Conservation (phyloP, 306 rosid species). For the Cyamopsis tetragonoloba region DNA sequence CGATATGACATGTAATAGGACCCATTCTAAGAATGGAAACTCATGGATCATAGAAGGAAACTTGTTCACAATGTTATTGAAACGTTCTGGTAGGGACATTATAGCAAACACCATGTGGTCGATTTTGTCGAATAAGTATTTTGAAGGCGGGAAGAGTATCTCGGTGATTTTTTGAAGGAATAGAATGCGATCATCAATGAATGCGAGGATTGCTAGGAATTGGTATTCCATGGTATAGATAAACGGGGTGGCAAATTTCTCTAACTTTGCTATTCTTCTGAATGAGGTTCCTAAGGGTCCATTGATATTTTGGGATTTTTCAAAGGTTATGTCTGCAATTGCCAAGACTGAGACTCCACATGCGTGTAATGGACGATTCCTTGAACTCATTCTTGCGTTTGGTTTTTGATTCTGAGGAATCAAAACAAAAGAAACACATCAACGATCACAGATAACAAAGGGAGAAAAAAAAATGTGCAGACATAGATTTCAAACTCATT, state of each 20-base stretch:
- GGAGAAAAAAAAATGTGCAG: neutral
- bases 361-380: conserved; percentile 59
- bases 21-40: conserved; percentile 37
- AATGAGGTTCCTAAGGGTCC: conserved; percentile 52
- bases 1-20: conserved; percentile 31
- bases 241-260: conserved; percentile 38
- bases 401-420: conserved; percentile 32
- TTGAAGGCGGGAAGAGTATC: conserved; percentile 53
- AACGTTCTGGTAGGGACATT: conserved; percentile 41
- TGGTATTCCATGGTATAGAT: conserved; percentile 32
- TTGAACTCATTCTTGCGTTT: conserved; percentile 31
- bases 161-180: conserved; percentile 34
- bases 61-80: conserved; percentile 39
- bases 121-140: conserved; percentile 41
- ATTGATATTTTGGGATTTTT: conserved; percentile 39
- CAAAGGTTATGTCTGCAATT: conserved; percentile 31
- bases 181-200: conserved; percentile 48
- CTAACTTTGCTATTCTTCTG: conserved; percentile 28
- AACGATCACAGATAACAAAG: too few species aligned
- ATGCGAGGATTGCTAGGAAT: conserved; percentile 48
- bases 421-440: neutral
- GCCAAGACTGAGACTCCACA: conserved; percentile 50
- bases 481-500: neutral
- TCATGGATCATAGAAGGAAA: conserved; percentile 31
- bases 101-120: conserved; percentile 39